phyloP scores from a whole-genome alignment of 768 basidiomycete genomes.

The Tulasnella sp. region DNA sequence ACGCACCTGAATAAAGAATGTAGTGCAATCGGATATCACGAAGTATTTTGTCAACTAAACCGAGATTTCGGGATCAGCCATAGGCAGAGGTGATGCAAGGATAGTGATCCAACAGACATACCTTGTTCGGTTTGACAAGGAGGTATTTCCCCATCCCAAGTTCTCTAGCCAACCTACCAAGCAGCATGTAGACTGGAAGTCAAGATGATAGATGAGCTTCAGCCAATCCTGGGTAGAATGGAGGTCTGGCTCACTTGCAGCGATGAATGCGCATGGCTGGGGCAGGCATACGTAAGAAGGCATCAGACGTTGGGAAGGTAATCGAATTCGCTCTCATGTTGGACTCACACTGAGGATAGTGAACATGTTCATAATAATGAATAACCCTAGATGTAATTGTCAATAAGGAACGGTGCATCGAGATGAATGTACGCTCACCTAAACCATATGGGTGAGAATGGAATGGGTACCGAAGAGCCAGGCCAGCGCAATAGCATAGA shows the following conservation, averaged over 20 bases:
- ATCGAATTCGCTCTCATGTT: not conserved
- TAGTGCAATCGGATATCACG: conserved; percentile 50
- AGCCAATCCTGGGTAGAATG: not conserved
- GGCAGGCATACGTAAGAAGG: not conserved
- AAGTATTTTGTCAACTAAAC: conserved; percentile 37
- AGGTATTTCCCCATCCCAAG: conserved; percentile 40
- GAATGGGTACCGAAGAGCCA: conserved; percentile 46
- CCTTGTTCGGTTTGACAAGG: conserved; percentile 37
- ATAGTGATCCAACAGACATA: conserved; percentile 23
- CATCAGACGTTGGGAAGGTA: not conserved
- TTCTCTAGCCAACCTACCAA: conserved; percentile 48
- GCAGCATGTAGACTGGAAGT: conserved; percentile 49
- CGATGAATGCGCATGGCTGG: conserved; percentile 67
- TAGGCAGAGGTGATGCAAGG: too few relatives aligned
- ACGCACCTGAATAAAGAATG: conserved; percentile 55
- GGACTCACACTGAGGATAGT: conserved; percentile 47
- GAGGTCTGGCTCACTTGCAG: conserved; percentile 23
- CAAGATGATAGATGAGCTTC: conserved; percentile 17
- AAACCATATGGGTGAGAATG: conserved; percentile 43
- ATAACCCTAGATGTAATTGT: conserved; percentile 25
- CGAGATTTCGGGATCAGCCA: too few relatives aligned
- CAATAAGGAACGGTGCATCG: not conserved
- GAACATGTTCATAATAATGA: conserved; percentile 48
- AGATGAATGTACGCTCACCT: conserved; percentile 10
- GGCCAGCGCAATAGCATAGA: conserved; percentile 41